Conservation (phyloP, 2,329 filamentous ascomycete species). For the Macrophomina pseudophaseolina region DNA sequence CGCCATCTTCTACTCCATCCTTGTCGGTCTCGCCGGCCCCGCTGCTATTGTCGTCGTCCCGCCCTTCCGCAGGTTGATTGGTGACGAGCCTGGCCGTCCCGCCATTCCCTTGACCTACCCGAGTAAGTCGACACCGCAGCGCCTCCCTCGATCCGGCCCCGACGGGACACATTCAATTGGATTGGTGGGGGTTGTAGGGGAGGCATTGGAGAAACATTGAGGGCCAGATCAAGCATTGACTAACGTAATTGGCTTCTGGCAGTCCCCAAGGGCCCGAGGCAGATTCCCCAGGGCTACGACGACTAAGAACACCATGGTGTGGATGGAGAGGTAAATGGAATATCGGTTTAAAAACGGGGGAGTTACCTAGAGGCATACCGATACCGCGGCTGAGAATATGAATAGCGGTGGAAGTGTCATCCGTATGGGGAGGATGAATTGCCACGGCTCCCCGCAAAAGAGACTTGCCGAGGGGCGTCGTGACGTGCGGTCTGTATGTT, state of each 20-base stretch:
- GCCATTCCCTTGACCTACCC: conserved; percentile 88
- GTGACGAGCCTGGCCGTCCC: conserved; percentile 72
- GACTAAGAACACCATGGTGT: conserved; percentile 37
- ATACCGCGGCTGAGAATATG: neutral
- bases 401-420: neutral
- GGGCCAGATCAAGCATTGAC: neutral
- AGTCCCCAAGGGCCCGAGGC: conserved; percentile 55
- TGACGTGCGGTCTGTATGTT: conserved; percentile 2
- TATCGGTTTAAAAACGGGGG: neutral
- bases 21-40: conserved; percentile 76
- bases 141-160: neutral
- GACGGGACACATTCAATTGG: neutral
- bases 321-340: conserved; percentile 22
- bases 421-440: neutral
- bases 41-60: conserved; percentile 72
- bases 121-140: conserved; percentile 63
- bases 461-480: neutral
- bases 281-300: conserved; percentile 53
- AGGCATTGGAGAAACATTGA: neutral
- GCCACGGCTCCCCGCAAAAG: neutral
- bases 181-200: neutral
- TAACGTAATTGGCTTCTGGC: conserved; percentile 26
- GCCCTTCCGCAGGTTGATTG: conserved; percentile 71
- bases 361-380: neutral
- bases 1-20: conserved; percentile 85